Evolutionary conservation across 345 rosid species (phyloP), one percentile per base, ranked within the genome.

Genomic region (Eucalyptus polyanthemos): DNA sequence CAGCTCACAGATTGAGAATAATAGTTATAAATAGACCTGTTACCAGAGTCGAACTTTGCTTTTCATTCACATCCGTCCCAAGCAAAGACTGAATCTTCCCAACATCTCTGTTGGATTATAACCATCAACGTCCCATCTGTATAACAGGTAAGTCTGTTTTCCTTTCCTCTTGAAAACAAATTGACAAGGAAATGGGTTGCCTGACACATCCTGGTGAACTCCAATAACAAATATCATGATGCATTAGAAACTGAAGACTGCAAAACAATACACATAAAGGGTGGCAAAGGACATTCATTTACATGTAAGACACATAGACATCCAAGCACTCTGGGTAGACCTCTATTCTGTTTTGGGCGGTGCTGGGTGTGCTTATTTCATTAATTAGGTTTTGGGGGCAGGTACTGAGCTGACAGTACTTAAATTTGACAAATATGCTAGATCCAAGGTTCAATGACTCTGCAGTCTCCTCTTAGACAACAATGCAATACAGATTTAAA

Each of bases 71-170:
- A 93, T 96, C 92, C 87, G 99, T 92, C 99, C n/a, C 98, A 97
- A 88, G 94, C 67, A 87, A 95, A 94, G 91, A 93, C 92, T 16
- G 86, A 49, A 88, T 96, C 99, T 91, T 97, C 91, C 91, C 90
- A 37, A 86, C 69, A 89, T 89, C n/a, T 94, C 76, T 92, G 96
- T n/a, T 76, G 91, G 93, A 91, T 96, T 95, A 92, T 88, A 91
- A 86, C 97, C 98, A 53, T 97, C 97, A 87, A 90, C 96, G 97
- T 50, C 94, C 99, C 93, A 93, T 95, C 97, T 96, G 94, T 90
- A 90, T 56, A 91, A 60, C 11, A 91, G 51, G 31, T 11, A 76
- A 90, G 85, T 76, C 47, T 40, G 85, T 40, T 76, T 76, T 76
- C 24, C 47, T 76, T 40, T 76, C 47, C 21, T 44, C 44, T 7